Conservation (phyloP, 2,329 filamentous ascomycete genomes). For the Leptographium galeiforme region DNA sequence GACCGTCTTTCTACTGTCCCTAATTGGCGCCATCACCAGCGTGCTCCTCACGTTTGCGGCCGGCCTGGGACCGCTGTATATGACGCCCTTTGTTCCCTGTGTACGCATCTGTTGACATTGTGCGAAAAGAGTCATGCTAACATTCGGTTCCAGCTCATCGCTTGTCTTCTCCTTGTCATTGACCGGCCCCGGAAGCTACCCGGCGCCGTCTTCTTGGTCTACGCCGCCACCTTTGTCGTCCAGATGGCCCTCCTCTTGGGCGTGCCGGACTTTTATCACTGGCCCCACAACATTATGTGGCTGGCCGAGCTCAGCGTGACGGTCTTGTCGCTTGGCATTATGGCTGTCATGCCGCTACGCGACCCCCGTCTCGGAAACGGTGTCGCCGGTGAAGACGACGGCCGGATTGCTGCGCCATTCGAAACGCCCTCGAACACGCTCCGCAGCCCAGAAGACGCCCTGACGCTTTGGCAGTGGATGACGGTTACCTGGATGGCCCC, state of each 20-base stretch:
- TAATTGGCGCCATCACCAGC: conserved; percentile 18
- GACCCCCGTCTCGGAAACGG: conserved; percentile 38
- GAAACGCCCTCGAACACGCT: conserved; percentile 38
- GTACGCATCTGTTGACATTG: conserved; percentile 15
- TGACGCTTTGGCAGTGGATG: conserved; percentile 74
- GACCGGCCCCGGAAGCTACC: conserved; percentile 19
- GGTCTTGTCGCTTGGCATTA: conserved; percentile 32
- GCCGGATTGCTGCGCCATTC: conserved; percentile 42
- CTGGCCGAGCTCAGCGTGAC: conserved; percentile 24
- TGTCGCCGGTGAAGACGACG: conserved; percentile 11
- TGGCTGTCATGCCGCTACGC: conserved; percentile 58
- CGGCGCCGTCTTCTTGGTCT: conserved; percentile 15
- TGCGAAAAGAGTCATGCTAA: too few species aligned
- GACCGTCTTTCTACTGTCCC: conserved; percentile 23
- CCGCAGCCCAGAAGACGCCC: conserved; percentile 67
- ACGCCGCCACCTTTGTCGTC: conserved; percentile 19
- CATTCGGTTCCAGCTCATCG: background rate
- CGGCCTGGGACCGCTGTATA: conserved; percentile 15
- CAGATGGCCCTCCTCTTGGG: conserved; percentile 18
- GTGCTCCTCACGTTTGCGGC: conserved; percentile 9
- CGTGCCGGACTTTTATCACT: conserved; percentile 18
- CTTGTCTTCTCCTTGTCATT: conserved; percentile 14
- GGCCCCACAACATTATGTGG: conserved; percentile 13
- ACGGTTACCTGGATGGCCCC: conserved; percentile 72
- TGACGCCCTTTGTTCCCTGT: conserved; percentile 21